Evolutionary conservation across 345 rosid genomes (phyloP), one percentile per base, ranked within the genome.

Genomic region (Eucalyptus sp.): DNA sequence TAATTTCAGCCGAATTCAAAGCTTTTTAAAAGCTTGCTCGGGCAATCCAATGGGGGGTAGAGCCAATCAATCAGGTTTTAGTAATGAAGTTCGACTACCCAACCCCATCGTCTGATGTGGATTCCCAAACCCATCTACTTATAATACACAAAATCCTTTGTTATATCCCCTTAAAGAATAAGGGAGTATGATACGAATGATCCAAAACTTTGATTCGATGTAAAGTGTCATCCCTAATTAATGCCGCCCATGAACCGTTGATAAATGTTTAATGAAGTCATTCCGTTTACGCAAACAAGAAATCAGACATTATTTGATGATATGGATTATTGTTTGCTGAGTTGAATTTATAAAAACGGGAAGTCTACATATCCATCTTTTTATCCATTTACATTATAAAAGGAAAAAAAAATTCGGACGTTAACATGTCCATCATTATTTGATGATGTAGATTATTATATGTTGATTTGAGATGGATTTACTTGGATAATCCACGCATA

Each of bases 211-310:
- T 76, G 7, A 13, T 76, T 13, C 2, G 27, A 22, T 20, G 8
- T 8, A 4, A 2, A 76, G 22, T 76, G 27, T 76, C 48, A 6
- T 41, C 4, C 2, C 4, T 76, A 22, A 37, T 1, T 11, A 37
- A 76, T 20, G 5, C 46, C 0, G 1, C 24, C 8, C 14, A 10
- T 41, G 8, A 37, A 10, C 2, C 1, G 13, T 76, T 76, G 4
- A 25, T 43, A n/a, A 15, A 37, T 76, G 14, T 20, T 76, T 13
- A 41, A 37, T 22, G 27, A 10, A 41, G 15, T 41, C 84, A 3
- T 41, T 37, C 5, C 8, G 2, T 76, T 76, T 20, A 25, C 16
- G 43, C 84, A 76, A 37, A 41, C 22, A 41, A 76, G 7, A 76
- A 76, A 37, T 76, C 48, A 3, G 0, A 20, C 27, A 6, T 18